phyloP scores from a whole-genome alignment of 345 rosid genomes.

The Lepidium aucheri region DNA sequence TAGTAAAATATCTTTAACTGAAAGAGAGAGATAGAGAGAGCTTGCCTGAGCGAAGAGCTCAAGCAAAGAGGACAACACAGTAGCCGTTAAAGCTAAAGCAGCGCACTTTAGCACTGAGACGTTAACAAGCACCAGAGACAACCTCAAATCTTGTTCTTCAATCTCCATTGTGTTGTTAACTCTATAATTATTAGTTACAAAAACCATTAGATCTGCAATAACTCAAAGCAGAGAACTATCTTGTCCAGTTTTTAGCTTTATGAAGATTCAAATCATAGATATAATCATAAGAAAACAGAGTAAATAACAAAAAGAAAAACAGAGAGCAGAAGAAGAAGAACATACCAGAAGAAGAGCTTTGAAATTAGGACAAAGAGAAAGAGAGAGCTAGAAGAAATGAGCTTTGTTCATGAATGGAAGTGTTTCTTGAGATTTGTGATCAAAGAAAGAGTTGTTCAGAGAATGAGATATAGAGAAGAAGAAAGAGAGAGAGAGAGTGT shows the following conservation, averaged over 20 bases:
- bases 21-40: not conserved
- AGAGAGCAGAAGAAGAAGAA: no score
- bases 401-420: not conserved
- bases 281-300: not conserved
- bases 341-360: not conserved
- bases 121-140: not conserved
- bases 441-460: slow-evolving; percentile 14
- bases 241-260: not conserved
- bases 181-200: not conserved
- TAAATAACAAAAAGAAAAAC: no score
- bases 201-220: slow-evolving; percentile 19
- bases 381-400: not conserved
- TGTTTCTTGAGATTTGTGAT: slow-evolving; percentile 18
- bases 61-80: slow-evolving; percentile 37
- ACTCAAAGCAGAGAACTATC: not conserved
- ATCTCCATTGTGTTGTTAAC: slow-evolving; percentile 10
- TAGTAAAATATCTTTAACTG: not conserved
- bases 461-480: slow-evolving; percentile 8
- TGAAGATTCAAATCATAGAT: not conserved
- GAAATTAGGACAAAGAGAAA: not conserved
- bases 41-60: slow-evolving; percentile 38
- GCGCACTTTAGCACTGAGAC: slow-evolving; percentile 40
- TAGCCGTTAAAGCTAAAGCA: slow-evolving; percentile 31
- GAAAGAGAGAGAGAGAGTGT: slow-evolving; percentile 6
- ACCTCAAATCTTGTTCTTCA: slow-evolving; percentile 9